Base-by-base conservation (phyloP, 305 asterid genomes). In the Salvia sclarea region DNA sequence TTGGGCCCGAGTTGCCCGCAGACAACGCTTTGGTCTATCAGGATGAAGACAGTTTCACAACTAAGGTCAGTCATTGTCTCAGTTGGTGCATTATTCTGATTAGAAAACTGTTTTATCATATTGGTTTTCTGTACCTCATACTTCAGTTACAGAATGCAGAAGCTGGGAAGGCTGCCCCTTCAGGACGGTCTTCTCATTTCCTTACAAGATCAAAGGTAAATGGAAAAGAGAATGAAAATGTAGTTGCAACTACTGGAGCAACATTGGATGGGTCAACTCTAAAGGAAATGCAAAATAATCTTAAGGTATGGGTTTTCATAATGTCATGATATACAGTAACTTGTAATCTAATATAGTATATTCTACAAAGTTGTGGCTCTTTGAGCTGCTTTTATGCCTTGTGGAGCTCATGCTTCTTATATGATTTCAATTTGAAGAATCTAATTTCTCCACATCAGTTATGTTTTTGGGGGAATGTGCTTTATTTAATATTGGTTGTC, bases 41-140 rank as follows among this genome's bases (percentile, higher is more conserved):
- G 48, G 64, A 53, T 30, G 62, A 35, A 43, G 60, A 37, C 5
- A 24, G 57, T 41, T 63, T 60, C 7, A 48, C 33, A 30, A 60
- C 70, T 50, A 78, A 83, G 81, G 94, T 86, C 63, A 64, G 69
- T 75, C 48, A 62, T 67, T 20, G 65, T 66, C 77, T 40, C 31
- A 54, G 9, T 13, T 54, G 64, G 52, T 63, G 59, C 31, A 30
- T 50, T 16, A 3, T 53, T 69, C 50, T 66, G 70, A 21, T 54
- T 57, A 2, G 16, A 64, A 25, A 72, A 66, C 57, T 74, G 56
- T 61, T 40, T 43, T 30, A 13, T 52, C 45, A 44, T 65, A 17
- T 30, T 31, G 28, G 58, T 63, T 49, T 54, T 40, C 30, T 11
- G 1, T 53, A 18, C 43, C 68, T 70, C 30, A 69, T 25, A 44